A percentile compares a stretch with the other conserved stretches of the same genome.
phyloP scores from a whole-genome alignment of 2,329 filamentous ascomycete genomes.

The Monilinia laxa region DNA sequence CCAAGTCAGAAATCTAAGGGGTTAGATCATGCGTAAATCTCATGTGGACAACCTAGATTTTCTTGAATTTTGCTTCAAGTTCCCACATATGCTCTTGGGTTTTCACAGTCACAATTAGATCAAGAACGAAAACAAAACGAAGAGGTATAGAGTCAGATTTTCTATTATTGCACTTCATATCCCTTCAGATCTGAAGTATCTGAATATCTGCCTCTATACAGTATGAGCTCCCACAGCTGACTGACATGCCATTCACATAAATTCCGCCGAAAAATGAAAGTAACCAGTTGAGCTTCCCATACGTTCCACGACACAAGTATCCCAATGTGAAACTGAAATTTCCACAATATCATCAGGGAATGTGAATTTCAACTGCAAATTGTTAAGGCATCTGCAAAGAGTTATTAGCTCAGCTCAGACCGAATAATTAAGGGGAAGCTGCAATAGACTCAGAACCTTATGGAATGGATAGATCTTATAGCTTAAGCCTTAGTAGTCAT shows the following conservation, averaged over 20 bases:
- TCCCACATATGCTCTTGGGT: not conserved
- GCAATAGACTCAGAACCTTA: not conserved
- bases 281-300: not conserved
- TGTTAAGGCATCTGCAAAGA: not conserved
- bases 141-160: not conserved
- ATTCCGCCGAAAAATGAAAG: not conserved
- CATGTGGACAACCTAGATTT: no score
- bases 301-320: not conserved
- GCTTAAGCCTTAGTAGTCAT: no score
- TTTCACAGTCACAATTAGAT: no score
- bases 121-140: not conserved
- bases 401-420: not conserved
- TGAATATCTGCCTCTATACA: not conserved
- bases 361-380: not conserved
- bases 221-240: not conserved
- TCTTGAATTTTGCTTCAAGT: not conserved
- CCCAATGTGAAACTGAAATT: not conserved
- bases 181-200: not conserved
- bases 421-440: not conserved
- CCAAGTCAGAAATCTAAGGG: no score
- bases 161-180: not conserved
- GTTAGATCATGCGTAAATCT: not conserved
- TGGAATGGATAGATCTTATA: not conserved
- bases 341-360: not conserved
- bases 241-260: not conserved